Evolutionary conservation across 1,139 yeast genomes (phyloP).

Genomic region (Suhomyces wounanorum): DNA sequence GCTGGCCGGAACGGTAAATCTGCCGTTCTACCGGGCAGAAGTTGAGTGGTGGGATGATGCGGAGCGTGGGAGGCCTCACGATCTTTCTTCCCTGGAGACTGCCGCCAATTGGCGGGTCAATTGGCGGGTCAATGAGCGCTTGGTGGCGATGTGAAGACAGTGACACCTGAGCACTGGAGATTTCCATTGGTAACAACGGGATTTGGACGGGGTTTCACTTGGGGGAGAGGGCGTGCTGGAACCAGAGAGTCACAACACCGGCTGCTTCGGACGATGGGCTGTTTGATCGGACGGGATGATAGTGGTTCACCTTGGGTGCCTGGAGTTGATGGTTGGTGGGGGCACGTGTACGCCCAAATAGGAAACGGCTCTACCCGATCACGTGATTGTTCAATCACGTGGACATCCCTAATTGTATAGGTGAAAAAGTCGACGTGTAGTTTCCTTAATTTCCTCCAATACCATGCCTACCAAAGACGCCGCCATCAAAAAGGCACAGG

Average conservation of each 20-base stretch:
- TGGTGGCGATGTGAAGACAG: background rate
- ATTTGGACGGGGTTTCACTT: too few relatives aligned
- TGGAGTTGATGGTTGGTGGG: background rate
- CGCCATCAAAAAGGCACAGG: slow-evolving; percentile 26
- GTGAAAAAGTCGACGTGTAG: slow-evolving; percentile 13
- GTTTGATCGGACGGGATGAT: background rate
- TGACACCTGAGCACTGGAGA: background rate
- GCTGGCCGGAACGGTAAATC: slow-evolving; percentile 89
- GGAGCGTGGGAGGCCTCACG: slow-evolving; percentile 51
- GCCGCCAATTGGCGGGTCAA: background rate
- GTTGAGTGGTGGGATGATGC: slow-evolving; percentile 90
- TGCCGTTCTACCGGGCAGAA: slow-evolving; percentile 92
- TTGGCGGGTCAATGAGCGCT: background rate
- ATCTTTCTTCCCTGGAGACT: slow-evolving; percentile 14
- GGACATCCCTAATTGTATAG: too few relatives aligned
- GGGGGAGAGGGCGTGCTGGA: too few relatives aligned
- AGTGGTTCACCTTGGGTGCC: background rate
- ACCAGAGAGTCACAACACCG: too few relatives aligned
- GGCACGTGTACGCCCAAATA: background rate
- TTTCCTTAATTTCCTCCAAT: background rate
- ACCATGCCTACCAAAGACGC: slow-evolving; percentile 43
- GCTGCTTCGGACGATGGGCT: too few relatives aligned
- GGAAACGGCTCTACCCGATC: too few relatives aligned
- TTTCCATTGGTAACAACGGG: background rate
- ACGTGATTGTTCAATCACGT: too few relatives aligned